Percentiles rank a stretch among this genome's conserved stretches.
These are phyloP conservation scores for Fusarium phyllophilum DNA, from an alignment of 2,329 filamentous ascomycete genomes.

Conservation along the genomic window DNA sequence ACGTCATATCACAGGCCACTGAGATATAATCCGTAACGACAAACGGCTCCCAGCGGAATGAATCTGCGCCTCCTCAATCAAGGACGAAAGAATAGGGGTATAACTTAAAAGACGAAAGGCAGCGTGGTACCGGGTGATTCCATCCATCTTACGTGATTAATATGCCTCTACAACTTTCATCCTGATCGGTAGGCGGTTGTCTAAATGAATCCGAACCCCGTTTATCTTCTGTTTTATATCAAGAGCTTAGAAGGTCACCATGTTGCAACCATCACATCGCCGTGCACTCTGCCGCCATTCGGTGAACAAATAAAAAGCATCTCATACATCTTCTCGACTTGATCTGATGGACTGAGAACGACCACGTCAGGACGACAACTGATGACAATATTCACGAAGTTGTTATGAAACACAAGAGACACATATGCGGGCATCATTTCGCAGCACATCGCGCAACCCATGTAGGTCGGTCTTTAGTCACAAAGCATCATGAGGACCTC, in stretches of 20 bases:
- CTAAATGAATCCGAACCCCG: constrained; percentile 29
- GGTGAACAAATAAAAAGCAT: constrained; percentile 16
- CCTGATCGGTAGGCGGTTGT: constrained; percentile 4
- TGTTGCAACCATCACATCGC: neutral
- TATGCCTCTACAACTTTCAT: neutral
- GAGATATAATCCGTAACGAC: neutral
- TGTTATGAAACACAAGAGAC: too few species aligned
- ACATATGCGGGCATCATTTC: too few species aligned
- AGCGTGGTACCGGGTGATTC: constrained; percentile 18
- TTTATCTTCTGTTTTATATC: neutral
- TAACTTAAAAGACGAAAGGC: neutral
- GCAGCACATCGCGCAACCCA: too few species aligned
- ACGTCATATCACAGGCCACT: neutral
- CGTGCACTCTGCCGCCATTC: neutral
- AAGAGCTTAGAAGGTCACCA: neutral
- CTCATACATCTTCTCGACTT: neutral
- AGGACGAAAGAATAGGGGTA: neutral
- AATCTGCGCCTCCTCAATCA: neutral
- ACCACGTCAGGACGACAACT: too few species aligned
- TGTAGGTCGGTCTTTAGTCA: too few species aligned
- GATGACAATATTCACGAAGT: too few species aligned
- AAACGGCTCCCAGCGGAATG: neutral
- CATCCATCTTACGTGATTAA: constrained; percentile 18
- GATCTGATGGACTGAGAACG: neutral
- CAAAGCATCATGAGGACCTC: too few species aligned